phyloP scores from a whole-genome alignment of 108 stramenopile species.

The Skeletonema grethae region DNA sequence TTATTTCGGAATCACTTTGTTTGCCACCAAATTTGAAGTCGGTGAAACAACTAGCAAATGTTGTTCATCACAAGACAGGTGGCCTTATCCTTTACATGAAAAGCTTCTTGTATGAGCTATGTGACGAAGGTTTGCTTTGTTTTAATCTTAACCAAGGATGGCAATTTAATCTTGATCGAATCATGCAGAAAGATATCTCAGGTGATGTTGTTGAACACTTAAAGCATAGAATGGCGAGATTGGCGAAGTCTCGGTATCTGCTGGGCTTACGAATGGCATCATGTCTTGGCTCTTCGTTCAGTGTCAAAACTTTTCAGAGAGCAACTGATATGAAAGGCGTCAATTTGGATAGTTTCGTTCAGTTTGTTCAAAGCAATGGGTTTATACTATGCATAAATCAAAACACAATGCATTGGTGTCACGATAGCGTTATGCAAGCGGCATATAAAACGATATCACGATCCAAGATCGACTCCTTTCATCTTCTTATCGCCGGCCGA shows the following conservation, averaged over 20 bases:
- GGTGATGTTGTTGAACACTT: conserved; percentile 17
- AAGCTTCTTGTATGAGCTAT: conserved; percentile 25
- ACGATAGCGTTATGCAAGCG: conserved; percentile 26
- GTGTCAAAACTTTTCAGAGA: conserved; percentile 11
- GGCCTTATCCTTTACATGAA: conserved; percentile 20
- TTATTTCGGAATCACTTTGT: conserved; percentile 29
- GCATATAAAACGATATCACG: conserved; percentile 18
- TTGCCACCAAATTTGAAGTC: conserved; percentile 11
- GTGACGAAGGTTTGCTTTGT: conserved; percentile 23
- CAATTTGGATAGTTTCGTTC: conserved; percentile 7
- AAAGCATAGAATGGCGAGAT: neutral
- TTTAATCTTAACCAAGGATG: conserved; percentile 16
- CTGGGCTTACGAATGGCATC: conserved; percentile 25
- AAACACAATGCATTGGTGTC: conserved; percentile 4
- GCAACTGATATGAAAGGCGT: conserved; percentile 4
- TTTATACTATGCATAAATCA: conserved; percentile 17
- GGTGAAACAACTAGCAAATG: conserved; percentile 6
- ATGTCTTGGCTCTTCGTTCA: conserved; percentile 30
- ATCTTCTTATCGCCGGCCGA: conserved; percentile 19
- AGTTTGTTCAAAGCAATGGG: conserved; percentile 2
- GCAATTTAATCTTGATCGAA: conserved; percentile 21
- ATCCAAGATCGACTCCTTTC: neutral
- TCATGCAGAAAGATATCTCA: conserved; percentile 11
- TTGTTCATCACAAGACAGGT: conserved; percentile 23
- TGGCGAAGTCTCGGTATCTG: conserved; percentile 9